Evolutionary conservation across 2,329 filamentous ascomycete species (phyloP).

Genomic region (Cytospora schulzeri): DNA sequence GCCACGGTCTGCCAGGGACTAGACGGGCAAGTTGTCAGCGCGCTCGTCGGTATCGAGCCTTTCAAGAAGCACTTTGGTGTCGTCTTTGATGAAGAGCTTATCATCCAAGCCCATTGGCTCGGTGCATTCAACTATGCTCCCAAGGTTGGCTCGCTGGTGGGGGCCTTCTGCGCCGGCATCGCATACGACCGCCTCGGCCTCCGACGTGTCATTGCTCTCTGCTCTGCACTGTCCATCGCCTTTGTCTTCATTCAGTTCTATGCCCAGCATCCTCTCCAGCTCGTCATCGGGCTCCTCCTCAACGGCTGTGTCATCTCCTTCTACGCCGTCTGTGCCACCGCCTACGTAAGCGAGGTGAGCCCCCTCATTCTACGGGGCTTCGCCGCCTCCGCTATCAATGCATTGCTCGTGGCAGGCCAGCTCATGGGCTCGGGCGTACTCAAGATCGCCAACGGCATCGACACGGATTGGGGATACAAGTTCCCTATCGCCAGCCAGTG

Average conservation of each 20-base stretch:
- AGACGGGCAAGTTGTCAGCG: constrained; percentile 19
- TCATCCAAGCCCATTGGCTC: constrained; percentile 22
- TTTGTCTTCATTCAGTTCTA: constrained; percentile 52
- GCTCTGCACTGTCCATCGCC: constrained; percentile 35
- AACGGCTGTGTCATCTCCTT: constrained; percentile 49
- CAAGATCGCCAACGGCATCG: constrained; percentile 12
- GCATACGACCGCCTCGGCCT: constrained; percentile 33
- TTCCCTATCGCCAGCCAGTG: constrained; percentile 22
- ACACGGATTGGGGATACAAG: constrained; percentile 18
- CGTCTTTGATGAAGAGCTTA: constrained; percentile 2
- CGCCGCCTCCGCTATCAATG: constrained; percentile 35
- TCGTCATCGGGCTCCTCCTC: constrained; percentile 49
- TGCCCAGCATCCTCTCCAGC: constrained; percentile 41
- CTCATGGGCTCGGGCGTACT: constrained; percentile 33
- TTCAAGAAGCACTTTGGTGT: constrained; percentile 17
- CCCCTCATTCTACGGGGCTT: constrained; percentile 37
- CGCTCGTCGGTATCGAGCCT: constrained; percentile 13
- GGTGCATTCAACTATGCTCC: constrained; percentile 22
- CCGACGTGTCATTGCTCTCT: constrained; percentile 32
- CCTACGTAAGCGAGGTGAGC: constrained; percentile 37
- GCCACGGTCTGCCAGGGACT: constrained; percentile 19
- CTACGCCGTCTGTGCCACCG: constrained; percentile 42
- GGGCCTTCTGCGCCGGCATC: constrained; percentile 19
- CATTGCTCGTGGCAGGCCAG: constrained; percentile 37
- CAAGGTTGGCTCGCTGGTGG: constrained; percentile 21